These are phyloP conservation scores for Camellia sinensis DNA, from an alignment of 148 eudicot species.

Conservation along the genomic window DNA sequence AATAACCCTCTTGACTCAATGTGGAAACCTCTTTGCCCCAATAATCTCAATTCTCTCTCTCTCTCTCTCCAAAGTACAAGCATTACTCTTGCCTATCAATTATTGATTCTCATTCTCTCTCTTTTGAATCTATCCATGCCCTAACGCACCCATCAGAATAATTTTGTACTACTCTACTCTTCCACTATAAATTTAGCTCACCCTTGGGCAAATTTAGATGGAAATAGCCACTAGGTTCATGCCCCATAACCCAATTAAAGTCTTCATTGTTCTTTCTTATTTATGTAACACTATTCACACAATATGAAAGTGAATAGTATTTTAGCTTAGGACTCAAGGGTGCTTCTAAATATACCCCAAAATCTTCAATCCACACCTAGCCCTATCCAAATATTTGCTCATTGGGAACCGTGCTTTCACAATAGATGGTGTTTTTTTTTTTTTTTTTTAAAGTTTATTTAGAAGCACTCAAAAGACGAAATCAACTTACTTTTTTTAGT, in stretches of 20 bases:
- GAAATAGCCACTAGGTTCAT: background rate
- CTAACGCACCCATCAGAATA: background rate
- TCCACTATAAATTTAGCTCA: background rate
- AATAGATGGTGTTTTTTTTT: too few species aligned
- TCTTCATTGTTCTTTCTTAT: background rate
- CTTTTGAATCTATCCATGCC: background rate
- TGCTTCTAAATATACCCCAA: too few species aligned
- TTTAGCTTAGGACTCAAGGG: too few species aligned
- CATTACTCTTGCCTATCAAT: constrained; percentile 7
- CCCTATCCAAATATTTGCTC: too few species aligned
- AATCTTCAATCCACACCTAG: too few species aligned
- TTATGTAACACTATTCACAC: too few species aligned
- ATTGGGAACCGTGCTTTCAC: too few species aligned
- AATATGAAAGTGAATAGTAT: too few species aligned
- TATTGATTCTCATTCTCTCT: constrained; percentile 8
- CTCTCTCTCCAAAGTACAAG: background rate
- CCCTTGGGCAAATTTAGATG: background rate
- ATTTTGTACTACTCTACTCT: background rate
- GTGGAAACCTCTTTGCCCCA: background rate
- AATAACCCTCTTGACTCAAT: background rate
- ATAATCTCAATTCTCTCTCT: too few species aligned
- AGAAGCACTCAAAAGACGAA: too few species aligned
- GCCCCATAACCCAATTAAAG: background rate
- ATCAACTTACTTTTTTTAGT: too few species aligned
- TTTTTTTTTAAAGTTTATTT: too few species aligned